Evolutionary conservation across 2,329 filamentous ascomycete genomes (phyloP).

Genomic region (Diaporthe citriasiana): DNA sequence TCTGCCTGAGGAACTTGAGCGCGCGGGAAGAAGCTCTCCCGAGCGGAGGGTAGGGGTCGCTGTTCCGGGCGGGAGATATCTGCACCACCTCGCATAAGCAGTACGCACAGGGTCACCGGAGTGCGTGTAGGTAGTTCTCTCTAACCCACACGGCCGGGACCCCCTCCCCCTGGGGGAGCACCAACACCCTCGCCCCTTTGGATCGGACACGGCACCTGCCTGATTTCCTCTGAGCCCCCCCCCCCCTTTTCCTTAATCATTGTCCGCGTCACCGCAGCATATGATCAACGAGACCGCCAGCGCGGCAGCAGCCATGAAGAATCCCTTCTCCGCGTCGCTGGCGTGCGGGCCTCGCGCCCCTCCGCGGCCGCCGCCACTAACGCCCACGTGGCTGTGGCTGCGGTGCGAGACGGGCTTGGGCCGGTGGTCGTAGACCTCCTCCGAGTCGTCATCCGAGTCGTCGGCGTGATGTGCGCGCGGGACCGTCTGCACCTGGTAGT

Average conservation of each 20-base stretch:
- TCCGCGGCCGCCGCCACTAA: neutral
- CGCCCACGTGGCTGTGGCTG: constrained; percentile 1
- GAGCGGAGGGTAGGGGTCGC: neutral
- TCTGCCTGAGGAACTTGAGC: neutral
- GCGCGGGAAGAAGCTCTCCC: neutral
- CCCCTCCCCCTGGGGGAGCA: neutral
- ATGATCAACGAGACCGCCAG: constrained; percentile 55
- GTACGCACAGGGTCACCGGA: constrained; percentile 2
- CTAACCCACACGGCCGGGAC: too few species aligned
- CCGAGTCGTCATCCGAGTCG: constrained; percentile 28
- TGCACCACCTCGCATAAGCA: neutral
- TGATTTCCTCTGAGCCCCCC: neutral
- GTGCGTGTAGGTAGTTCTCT: neutral
- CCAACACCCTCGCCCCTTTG: too few species aligned
- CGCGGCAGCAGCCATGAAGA: constrained; percentile 32
- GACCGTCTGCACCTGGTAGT: constrained; percentile 30
- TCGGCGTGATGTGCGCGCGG: constrained; percentile 22
- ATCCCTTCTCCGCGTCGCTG: constrained; percentile 27
- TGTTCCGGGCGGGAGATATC: neutral
- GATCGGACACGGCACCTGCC: neutral
- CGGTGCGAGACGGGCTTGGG: constrained; percentile 27
- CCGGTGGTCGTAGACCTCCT: constrained; percentile 40
- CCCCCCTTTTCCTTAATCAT: neutral
- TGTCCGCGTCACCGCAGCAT: constrained; percentile 29
- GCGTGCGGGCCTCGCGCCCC: neutral